Conservation (phyloP, 148 eudicot species). For the Rhododendron molle region DNA sequence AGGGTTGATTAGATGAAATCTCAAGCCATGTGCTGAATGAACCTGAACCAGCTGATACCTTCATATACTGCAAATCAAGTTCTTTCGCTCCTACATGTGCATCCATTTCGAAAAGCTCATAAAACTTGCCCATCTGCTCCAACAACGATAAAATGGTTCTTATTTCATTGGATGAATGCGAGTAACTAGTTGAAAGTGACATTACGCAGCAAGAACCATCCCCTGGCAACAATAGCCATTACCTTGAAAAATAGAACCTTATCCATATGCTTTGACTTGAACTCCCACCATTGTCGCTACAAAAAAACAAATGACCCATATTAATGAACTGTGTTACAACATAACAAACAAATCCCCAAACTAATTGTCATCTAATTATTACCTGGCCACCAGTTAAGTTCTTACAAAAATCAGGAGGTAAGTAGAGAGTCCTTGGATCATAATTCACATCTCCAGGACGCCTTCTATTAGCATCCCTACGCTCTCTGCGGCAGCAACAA, state of each 20-base stretch:
- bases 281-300: slow-evolving; percentile 99
- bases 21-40: not conserved
- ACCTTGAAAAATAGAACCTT: slow-evolving; percentile 99
- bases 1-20: not conserved
- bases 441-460: slow-evolving; percentile 70
- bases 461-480: slow-evolving; percentile 74
- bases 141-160: slow-evolving; percentile 4
- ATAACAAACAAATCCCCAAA: not conserved
- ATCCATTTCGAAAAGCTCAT: slow-evolving; percentile 98
- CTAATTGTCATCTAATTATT: slow-evolving; percentile 7
- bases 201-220: not conserved
- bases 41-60: slow-evolving; percentile 40
- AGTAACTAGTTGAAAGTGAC: not conserved
- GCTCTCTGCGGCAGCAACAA: slow-evolving; percentile 43
- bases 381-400: slow-evolving; percentile 82
- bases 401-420: slow-evolving; percentile 75
- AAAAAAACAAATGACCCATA: slow-evolving; percentile 15
- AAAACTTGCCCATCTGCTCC: slow-evolving; percentile 94
- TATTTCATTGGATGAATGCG: not conserved
- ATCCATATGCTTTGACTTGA: slow-evolving; percentile 96
- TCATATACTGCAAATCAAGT: slow-evolving; percentile 97
- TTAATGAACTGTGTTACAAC: not conserved
- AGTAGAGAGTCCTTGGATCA: slow-evolving; percentile 78
- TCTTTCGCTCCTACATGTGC: slow-evolving; percentile 95
- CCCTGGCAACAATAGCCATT: slow-evolving; percentile 8